These are phyloP conservation scores for Fusarium beomiforme DNA, from an alignment of 2,329 filamentous ascomycete species.

Conservation along the genomic window DNA sequence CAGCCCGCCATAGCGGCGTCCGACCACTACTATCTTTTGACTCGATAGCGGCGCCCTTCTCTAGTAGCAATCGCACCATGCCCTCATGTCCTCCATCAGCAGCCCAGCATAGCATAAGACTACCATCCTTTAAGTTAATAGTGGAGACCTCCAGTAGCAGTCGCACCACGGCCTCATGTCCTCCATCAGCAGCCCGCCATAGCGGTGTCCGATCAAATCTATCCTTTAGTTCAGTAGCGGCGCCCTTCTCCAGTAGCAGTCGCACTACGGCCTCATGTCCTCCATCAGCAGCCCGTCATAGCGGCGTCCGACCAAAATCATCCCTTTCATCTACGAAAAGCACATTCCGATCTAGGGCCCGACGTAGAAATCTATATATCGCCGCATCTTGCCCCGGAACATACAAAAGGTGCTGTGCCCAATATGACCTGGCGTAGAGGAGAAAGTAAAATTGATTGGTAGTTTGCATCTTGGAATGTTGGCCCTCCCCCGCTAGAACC, in stretches of 20 bases:
- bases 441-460: too few species aligned
- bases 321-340: too few species aligned
- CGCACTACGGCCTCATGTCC: neutral
- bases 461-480: too few species aligned
- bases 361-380: too few species aligned
- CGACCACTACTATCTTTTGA: too few species aligned
- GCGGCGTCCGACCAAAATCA: neutral
- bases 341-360: too few species aligned
- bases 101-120: neutral
- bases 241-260: neutral
- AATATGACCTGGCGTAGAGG: too few species aligned
- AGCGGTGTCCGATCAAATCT: neutral
- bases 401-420: too few species aligned
- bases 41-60: too few species aligned
- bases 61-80: too few species aligned
- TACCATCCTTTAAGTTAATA: neutral
- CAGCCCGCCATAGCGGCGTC: conserved; percentile 1
- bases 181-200: neutral
- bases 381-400: too few species aligned
- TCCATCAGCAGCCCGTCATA: neutral
- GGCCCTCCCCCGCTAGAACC: too few species aligned
- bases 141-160: neutral
- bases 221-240: neutral
- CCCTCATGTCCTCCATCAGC: rapidly evolving
- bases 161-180: neutral